Base-by-base conservation (phyloP, 176 grass and related monocot genomes). In the Avena eriantha region DNA sequence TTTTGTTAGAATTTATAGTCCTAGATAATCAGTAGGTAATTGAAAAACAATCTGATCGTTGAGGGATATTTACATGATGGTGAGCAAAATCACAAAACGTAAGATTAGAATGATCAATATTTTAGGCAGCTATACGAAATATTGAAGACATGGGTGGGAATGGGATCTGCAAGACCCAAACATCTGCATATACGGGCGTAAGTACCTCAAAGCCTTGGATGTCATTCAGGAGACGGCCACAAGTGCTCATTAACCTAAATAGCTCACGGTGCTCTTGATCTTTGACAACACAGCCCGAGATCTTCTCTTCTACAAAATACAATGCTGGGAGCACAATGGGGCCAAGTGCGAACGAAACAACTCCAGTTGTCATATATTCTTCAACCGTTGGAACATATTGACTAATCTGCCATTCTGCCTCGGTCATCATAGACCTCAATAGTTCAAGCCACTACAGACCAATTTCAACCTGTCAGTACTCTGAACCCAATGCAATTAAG, bases 401-500 rank as follows among this genome's bases (percentile, higher is more conserved):
- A 78, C 34, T 86, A 11, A 72, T 68, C 34, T 56, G 5, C 92
- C 95, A 94, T 19, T 87, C 80, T 46, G 84, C 79, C 61, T 98
- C 91, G 5, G 39, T 89, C 91, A 93, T 95, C 95, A 90, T 90
- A 16, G 88, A 95, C 60, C 82, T 90, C 55, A 95, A 24, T 69
- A 89, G 24, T 56, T 78, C 77, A 46, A 89, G 49, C 95, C 95
- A 97, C 92, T 97, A 31, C 49, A 77, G 8, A 86, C 19, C 7
- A 43, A 12, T 69, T n/a, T 16, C 15, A 79, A 29, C 11, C 3
- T 31, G 41, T 88, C 14, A 84, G 0, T 53, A 19, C 49, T 33
- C 49, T 33, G 4, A 76, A 35, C 9, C 9, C 4, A 3, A 4
- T n/a, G 34, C 35, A 71, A 71, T 12, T 45, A 21, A 71, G 35